These are phyloP conservation scores for barrel medic (Medicago truncatula) DNA, from an alignment of 306 rosid species.

Conservation along the genomic window MtrunA17r5.0-ANR NC_053042.1:50324501-50325000, in stretches of 20 bases:
- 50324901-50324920: conserved; percentile 61
- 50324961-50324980: conserved; percentile 72
- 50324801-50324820: conserved; percentile 68
- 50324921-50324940: conserved; percentile 74
- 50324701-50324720: conserved; percentile 66
- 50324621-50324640: conserved; percentile 73
- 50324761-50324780: conserved; percentile 67
- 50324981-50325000: conserved; percentile 73
- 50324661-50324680: conserved; percentile 67
- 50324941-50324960: conserved; percentile 70
- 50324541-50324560: conserved; percentile 62
- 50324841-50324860: conserved; percentile 71
- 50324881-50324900: conserved; percentile 59
- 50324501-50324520: conserved; percentile 62
- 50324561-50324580: conserved; percentile 73
- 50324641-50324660: conserved; percentile 52
- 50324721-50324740: conserved; percentile 72
- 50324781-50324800: conserved; percentile 68
- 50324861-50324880: conserved; percentile 61
- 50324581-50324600: conserved; percentile 65
- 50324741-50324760: conserved; percentile 73
- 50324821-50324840: conserved; percentile 65
- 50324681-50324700: conserved; percentile 64
- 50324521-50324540: conserved; percentile 59
- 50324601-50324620: conserved; percentile 66